Conservation (phyloP, 371 early-diverging fungal genomes). For the Vairimorpha necatrix region DNA sequence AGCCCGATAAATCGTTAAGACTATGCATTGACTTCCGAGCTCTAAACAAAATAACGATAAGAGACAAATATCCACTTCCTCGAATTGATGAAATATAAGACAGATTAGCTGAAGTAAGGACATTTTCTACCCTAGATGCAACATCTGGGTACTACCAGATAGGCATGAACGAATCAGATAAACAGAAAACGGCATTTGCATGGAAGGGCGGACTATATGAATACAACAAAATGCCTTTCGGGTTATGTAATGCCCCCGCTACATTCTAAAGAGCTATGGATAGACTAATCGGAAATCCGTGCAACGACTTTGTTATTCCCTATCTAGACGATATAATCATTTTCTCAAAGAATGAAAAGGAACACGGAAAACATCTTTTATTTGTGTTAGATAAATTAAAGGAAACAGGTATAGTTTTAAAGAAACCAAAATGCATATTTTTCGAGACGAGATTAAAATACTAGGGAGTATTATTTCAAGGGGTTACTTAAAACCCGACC, state of each 20-base stretch:
- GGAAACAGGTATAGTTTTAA: conserved; percentile 6
- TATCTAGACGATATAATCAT: conserved; percentile 21
- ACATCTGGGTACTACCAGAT: conserved; percentile 32
- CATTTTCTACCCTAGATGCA: conserved; percentile 29
- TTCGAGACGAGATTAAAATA: conserved; percentile 31
- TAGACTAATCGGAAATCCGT: conserved; percentile 9
- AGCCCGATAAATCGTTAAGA: neutral
- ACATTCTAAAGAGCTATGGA: conserved; percentile 27
- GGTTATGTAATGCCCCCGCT: conserved; percentile 1
- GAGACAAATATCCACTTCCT: conserved; percentile 29
- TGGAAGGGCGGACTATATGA: conserved; percentile 30
- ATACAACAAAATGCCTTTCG: conserved; percentile 27
- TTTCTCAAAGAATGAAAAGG: conserved; percentile 8
- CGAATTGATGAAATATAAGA: conserved; percentile 27
- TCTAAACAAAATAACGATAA: conserved; percentile 13
- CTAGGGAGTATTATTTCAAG: conserved; percentile 11
- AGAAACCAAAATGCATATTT: conserved; percentile 11
- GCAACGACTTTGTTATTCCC: neutral
- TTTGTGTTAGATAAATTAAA: neutral
- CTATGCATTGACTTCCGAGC: conserved; percentile 25
- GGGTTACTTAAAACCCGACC: conserved; percentile 5
- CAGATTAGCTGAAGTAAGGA: conserved; percentile 43
- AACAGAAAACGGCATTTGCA: conserved; percentile 64
- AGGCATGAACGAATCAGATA: conserved; percentile 28
- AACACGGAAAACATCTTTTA: conserved; percentile 20